These are phyloP conservation scores for Metroxylon sagu DNA, from an alignment of 176 grass and related monocot species.

Conservation along the genomic window DNA sequence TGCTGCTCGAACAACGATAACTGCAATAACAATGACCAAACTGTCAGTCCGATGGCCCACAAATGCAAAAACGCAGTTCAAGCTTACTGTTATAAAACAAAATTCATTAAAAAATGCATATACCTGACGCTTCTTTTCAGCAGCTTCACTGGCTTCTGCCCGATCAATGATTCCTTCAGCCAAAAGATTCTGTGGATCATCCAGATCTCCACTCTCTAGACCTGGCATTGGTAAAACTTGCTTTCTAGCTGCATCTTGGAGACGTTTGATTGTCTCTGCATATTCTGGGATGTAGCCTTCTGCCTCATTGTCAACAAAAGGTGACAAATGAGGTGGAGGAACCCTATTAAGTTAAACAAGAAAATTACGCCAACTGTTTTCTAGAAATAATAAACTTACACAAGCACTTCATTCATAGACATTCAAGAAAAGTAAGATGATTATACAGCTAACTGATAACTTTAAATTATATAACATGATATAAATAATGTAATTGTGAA, in stretches of 20 bases:
- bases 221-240: slow-evolving; percentile 83
- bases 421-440: too few relatives aligned
- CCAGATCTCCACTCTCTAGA: slow-evolving; percentile 59
- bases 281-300: slow-evolving; percentile 96
- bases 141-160: slow-evolving; percentile 50
- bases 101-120: not conserved
- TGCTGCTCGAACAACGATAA: slow-evolving; percentile 73
- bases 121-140: slow-evolving; percentile 71
- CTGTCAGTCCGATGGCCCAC: not conserved
- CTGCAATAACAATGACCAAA: slow-evolving; percentile 19
- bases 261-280: slow-evolving; percentile 69
- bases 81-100: not conserved
- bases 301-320: slow-evolving; percentile 92
- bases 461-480: too few relatives aligned
- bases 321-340: slow-evolving; percentile 92
- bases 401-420: too few relatives aligned
- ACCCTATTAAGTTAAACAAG: slow-evolving; percentile 40
- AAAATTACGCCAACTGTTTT: too few relatives aligned
- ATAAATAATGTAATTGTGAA: too few relatives aligned
- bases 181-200: slow-evolving; percentile 37
- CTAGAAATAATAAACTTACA: too few relatives aligned
- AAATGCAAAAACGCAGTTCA: not conserved
- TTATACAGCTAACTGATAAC: too few relatives aligned
- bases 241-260: slow-evolving; percentile 63
- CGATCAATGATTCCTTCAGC: slow-evolving; percentile 55